phyloP scores from a whole-genome alignment of 306 rosid genomes.

The Dalbergia oliveri region DNA sequence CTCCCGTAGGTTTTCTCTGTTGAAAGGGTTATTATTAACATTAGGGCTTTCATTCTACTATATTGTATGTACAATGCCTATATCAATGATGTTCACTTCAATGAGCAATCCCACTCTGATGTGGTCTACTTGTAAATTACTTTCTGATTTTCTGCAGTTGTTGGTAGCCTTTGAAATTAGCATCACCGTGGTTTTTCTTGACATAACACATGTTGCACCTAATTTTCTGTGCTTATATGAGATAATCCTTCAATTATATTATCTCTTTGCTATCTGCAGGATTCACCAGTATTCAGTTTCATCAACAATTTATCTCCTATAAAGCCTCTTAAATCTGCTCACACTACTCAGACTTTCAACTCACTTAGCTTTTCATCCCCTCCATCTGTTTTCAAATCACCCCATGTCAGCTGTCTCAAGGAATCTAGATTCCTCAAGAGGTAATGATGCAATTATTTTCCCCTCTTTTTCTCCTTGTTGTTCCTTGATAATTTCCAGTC shows the following conservation, averaged over 20 bases:
- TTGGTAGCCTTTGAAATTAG: conserved; percentile 29
- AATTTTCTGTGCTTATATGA: not conserved
- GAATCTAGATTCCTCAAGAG: conserved; percentile 78
- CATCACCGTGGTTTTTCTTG: conserved; percentile 8
- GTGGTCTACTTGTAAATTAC: conserved; percentile 17
- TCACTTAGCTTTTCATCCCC: conserved; percentile 74
- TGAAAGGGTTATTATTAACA: no score
- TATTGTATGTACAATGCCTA: not conserved
- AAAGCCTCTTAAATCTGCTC: conserved; percentile 75
- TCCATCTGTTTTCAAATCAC: conserved; percentile 90
- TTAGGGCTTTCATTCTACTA: not conserved
- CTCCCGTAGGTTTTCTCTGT: not conserved
- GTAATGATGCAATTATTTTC: conserved; percentile 44
- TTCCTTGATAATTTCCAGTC: not conserved
- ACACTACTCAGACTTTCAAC: conserved; percentile 72
- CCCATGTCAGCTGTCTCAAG: conserved; percentile 76
- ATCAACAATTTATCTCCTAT: conserved; percentile 88
- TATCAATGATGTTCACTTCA: not conserved
- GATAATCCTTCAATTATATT: conserved; percentile 21
- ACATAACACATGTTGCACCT: not conserved
- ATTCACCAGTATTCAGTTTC: conserved; percentile 87
- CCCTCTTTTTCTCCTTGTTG: not conserved
- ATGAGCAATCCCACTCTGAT: conserved; percentile 10
- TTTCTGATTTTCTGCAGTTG: conserved; percentile 1
- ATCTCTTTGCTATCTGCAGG: conserved; percentile 62